Base-by-base conservation (phyloP, 1,139 yeast genomes). In the Yamadazyma diddensiae region DNA sequence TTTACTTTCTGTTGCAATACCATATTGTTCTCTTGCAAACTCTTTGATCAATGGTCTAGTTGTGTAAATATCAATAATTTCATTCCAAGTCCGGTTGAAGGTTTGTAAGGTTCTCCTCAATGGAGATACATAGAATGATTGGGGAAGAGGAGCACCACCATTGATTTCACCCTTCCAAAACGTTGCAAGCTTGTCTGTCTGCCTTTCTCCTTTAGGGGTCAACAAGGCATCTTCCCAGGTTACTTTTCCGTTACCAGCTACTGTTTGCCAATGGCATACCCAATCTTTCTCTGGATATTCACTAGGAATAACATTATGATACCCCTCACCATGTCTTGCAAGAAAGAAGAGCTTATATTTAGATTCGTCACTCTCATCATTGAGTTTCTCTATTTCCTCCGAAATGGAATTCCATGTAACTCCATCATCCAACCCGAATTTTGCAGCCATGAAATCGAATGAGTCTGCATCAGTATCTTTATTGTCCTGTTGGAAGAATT, bases 271-370 rank as follows among this genome's bases (percentile, higher is more conserved):
- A 32, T 50, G 49, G 38, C 72, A 65, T 5, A 32, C 34, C 71
- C 70, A 65, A 3, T 55, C 55, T 0, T 39, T 31, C 3, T 31
- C 14, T 19, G 41, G 30, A 30, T 48, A 57, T 16, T 36, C 30
- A 1, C 24, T 15, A 2, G 55, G 55, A 0, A 62, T 69, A 15
- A 55, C 50, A 35, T 66, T 66, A 37, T 66, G 72, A 40, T 43
- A 61, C 1, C 70, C 72, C 45, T 65, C 62, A 6, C 69, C 70
- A 36, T 66, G 73, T 40, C 73, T 53, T 28, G 62, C 70, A 10
- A 62, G 42, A 22, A 60, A 60, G 11, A 66, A 41, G n/a, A 65
- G 43, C 36, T 65, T 65, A 30, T 49, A 47, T 6, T 25, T 21
- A 10, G 35, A 41, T 32, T 43, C 41, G 5, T 31, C 29, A 9